These are phyloP conservation scores for Elsinoe necatrix DNA, from an alignment of 2,329 filamentous ascomycete genomes.

Conservation along the genomic window DNA sequence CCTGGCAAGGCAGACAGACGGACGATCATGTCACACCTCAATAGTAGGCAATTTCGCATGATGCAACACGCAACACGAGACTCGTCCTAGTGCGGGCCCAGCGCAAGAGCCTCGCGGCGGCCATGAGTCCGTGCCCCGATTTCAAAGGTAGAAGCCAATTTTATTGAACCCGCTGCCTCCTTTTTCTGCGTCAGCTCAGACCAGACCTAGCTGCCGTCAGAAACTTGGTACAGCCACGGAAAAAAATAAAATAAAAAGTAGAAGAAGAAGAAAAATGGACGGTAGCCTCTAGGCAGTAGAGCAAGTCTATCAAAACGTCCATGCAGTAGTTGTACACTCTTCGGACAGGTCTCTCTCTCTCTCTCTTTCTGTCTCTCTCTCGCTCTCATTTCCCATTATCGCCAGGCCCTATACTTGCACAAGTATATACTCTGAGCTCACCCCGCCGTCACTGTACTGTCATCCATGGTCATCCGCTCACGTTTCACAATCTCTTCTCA, in stretches of 20 bases:
- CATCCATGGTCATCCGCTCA: conserved; percentile 3
- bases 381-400: not conserved
- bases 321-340: not conserved
- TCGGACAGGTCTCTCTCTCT: too few relatives aligned
- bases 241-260: not conserved
- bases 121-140: not conserved
- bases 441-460: not conserved
- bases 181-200: not conserved
- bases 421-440: not conserved
- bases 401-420: not conserved
- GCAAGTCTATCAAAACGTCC: conserved; percentile 4
- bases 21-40: not conserved
- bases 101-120: conserved; percentile 13
- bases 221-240: not conserved
- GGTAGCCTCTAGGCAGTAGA: not conserved
- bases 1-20: conserved; percentile 6
- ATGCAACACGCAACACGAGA: conserved; percentile 15
- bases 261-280: not conserved
- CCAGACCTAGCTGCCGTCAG: too few relatives aligned
- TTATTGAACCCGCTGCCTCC: conserved; percentile 5
- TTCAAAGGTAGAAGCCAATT: not conserved
- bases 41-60: conserved; percentile 16
- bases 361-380: too few relatives aligned
- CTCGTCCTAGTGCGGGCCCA: not conserved
- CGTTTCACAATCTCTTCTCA: conserved; percentile 9